phyloP scores from a whole-genome alignment of 2,329 filamentous ascomycete species.

The Paecilomyces dactylethromorphus region DNA sequence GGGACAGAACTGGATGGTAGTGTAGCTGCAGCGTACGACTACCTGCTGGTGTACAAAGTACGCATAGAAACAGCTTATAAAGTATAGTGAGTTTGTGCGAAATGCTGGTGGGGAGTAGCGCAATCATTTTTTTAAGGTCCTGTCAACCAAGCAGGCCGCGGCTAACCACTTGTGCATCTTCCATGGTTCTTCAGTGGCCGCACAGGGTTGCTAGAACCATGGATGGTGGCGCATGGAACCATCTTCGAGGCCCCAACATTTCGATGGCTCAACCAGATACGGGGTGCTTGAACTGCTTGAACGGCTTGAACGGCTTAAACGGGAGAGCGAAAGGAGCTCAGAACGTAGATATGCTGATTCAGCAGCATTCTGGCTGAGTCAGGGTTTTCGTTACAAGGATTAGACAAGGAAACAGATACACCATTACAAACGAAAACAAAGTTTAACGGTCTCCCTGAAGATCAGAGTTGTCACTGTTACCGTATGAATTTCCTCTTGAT shows the following conservation, averaged over 20 bases:
- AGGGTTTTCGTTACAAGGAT: not conserved
- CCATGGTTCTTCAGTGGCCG: not conserved
- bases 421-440: not conserved
- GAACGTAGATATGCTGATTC: not conserved
- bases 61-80: not conserved
- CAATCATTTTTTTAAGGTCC: too few species aligned
- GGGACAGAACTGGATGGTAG: not conserved
- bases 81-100: not conserved
- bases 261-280: too few species aligned
- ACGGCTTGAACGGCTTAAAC: too few species aligned
- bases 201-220: not conserved
- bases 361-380: not conserved
- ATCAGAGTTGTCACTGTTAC: not conserved
- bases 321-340: not conserved
- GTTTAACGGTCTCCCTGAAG: not conserved
- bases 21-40: not conserved
- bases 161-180: not conserved
- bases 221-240: not conserved
- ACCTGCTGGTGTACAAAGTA: not conserved
- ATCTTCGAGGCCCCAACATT: too few species aligned
- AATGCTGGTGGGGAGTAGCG: too few species aligned
- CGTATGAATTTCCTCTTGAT: not conserved
- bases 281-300: too few species aligned
- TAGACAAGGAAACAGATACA: not conserved
- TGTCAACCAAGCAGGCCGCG: too few species aligned